Evolutionary conservation across 495 filamentous ascomycete species (phyloP).

Genomic region (Talaromyces stipitatus): DNA sequence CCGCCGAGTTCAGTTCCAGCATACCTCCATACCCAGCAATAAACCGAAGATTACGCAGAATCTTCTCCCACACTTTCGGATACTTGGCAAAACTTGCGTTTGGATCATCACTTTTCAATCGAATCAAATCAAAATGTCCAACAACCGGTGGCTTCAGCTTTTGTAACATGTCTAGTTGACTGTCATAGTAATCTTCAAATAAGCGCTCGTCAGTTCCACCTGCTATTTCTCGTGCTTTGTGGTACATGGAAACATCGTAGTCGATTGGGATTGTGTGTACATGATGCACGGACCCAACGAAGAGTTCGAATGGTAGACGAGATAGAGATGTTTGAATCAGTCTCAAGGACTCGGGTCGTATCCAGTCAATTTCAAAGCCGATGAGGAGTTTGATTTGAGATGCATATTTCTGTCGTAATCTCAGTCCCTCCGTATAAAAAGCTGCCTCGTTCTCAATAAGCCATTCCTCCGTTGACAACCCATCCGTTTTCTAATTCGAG

Average conservation of each 20-base stretch:
- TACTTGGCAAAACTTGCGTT: conserved; percentile 46
- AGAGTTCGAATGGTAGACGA: conserved; percentile 67
- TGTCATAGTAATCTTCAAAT: conserved; percentile 79
- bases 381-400: conserved; percentile 71
- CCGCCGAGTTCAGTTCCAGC: conserved; percentile 82
- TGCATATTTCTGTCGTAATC: conserved; percentile 63
- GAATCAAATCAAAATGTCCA: conserved; percentile 89
- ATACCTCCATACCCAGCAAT: conserved; percentile 68
- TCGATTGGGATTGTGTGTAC: conserved; percentile 82
- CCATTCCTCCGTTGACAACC: conserved; percentile 15
- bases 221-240: conserved; percentile 45
- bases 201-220: conserved; percentile 63
- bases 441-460: conserved; percentile 53
- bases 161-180: conserved; percentile 71
- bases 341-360: conserved; percentile 54
- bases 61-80: conserved; percentile 61
- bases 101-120: conserved; percentile 65
- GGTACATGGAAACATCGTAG: conserved; percentile 63
- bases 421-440: conserved; percentile 63
- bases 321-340: conserved; percentile 52
- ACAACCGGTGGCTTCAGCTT: conserved; percentile 71
- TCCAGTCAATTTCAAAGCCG: conserved; percentile 91
- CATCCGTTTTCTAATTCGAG: neutral
- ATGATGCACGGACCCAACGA: conserved; percentile 89
- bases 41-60: conserved; percentile 65